Percentiles rank a stretch among this genome's conserved stretches.
phyloP scores from a whole-genome alignment of 768 basidiomycete genomes.

The Leucosporidium scottii region DNA sequence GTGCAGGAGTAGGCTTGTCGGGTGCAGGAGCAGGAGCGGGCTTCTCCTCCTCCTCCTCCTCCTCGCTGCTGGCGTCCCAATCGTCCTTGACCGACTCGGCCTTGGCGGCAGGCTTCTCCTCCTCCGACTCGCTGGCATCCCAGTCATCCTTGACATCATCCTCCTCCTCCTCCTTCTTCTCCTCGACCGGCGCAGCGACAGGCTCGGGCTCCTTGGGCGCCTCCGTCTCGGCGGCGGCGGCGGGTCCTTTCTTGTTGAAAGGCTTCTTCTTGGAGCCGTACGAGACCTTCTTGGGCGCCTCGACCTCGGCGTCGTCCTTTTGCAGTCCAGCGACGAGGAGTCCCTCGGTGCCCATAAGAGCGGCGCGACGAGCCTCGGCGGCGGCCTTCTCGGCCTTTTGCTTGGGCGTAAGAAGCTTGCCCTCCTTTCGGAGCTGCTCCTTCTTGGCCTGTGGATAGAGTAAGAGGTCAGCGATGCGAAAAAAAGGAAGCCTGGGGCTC shows the following conservation, averaged over 20 bases:
- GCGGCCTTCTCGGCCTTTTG: conserved; percentile 88
- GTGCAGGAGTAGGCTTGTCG: conserved; percentile 20
- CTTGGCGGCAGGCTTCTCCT: conserved; percentile 39
- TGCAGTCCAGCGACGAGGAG: conserved; percentile 77
- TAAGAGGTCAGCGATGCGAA: not conserved
- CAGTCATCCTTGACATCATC: conserved; percentile 51
- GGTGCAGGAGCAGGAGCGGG: conserved; percentile 10
- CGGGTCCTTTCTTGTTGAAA: conserved; percentile 16
- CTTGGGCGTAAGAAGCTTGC: conserved; percentile 88
- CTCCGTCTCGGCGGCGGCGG: not conserved
- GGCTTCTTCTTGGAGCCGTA: conserved; percentile 54
- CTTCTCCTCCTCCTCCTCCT: conserved; percentile 34
- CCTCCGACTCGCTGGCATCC: conserved; percentile 52
- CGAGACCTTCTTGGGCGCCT: conserved; percentile 61
- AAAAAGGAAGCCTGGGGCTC: too few species aligned
- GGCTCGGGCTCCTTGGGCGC: conserved; percentile 27
- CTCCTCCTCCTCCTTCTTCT: conserved; percentile 48
- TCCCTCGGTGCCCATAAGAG: conserved; percentile 74
- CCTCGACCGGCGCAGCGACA: conserved; percentile 38
- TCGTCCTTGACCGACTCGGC: conserved; percentile 42
- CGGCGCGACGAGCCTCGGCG: conserved; percentile 83
- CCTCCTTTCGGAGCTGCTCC: conserved; percentile 87
- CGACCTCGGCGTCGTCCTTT: conserved; percentile 41
- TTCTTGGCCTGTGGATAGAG: conserved; percentile 62
- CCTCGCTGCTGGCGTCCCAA: conserved; percentile 38